A percentile compares a stretch with the other conserved stretches of the same genome.
Conservation (phyloP, 2,329 filamentous ascomycete genomes). For the Trichoderma breve region DNA sequence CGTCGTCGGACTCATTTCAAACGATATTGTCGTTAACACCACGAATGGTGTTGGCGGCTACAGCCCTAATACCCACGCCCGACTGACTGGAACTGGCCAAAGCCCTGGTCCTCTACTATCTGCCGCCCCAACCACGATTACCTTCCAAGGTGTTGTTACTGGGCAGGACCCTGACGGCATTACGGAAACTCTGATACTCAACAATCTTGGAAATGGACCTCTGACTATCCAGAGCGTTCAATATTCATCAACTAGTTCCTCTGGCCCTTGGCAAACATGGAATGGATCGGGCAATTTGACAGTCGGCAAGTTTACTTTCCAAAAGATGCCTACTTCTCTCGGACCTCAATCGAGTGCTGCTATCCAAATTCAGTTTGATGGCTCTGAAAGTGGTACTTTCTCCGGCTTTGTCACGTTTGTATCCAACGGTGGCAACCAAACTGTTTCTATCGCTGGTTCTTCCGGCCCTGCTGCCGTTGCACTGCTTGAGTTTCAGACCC, state of each 20-base stretch:
- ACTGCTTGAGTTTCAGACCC: slow-evolving; percentile 54
- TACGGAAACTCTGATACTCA: slow-evolving; percentile 45
- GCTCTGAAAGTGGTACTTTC: slow-evolving; percentile 46
- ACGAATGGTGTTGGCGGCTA: slow-evolving; percentile 47
- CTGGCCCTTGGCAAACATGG: slow-evolving; percentile 45
- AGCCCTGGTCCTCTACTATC: slow-evolving; percentile 46
- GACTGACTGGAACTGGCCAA: slow-evolving; percentile 48
- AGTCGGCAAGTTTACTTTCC: slow-evolving; percentile 50
- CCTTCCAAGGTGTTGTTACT: slow-evolving; percentile 50
- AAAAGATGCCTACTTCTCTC: slow-evolving; percentile 45
- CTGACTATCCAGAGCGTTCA: slow-evolving; percentile 45
- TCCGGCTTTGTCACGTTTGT: slow-evolving; percentile 47
- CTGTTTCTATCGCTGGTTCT: slow-evolving; percentile 48
- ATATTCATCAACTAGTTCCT: slow-evolving; percentile 43
- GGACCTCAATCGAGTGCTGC: slow-evolving; percentile 39
- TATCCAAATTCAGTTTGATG: slow-evolving; percentile 48
- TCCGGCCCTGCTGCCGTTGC: slow-evolving; percentile 50
- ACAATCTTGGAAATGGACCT: slow-evolving; percentile 48
- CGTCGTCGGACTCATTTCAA: slow-evolving; percentile 47
- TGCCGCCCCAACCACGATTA: slow-evolving; percentile 47
- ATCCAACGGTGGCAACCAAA: slow-evolving; percentile 49
- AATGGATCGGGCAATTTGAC: slow-evolving; percentile 36
- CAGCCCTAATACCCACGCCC: slow-evolving; percentile 45
- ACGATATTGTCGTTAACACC: slow-evolving; percentile 47
- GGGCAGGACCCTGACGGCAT: slow-evolving; percentile 39